phyloP scores from a whole-genome alignment of 2,329 filamentous ascomycete genomes.

The Triangularia setosa region DNA sequence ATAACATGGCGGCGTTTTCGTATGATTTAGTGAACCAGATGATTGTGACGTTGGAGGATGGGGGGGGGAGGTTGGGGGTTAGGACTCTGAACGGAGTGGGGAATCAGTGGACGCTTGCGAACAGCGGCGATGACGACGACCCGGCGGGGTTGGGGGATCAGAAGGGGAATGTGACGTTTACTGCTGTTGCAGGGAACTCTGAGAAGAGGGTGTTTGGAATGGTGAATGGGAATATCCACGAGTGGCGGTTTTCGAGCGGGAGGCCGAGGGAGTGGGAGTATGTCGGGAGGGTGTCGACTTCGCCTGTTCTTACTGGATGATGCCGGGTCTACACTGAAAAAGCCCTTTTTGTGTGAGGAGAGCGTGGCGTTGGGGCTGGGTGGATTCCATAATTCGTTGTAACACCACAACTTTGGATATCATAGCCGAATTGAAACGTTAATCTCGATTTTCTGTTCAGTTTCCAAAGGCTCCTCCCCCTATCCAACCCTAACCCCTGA shows the following conservation, averaged over 20 bases:
- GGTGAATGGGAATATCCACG: neutral
- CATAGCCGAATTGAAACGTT: too few relatives aligned
- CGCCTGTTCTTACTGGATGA: neutral
- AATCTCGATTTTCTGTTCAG: too few relatives aligned
- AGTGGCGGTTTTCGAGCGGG: neutral
- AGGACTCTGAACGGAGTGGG: neutral
- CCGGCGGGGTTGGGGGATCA: neutral
- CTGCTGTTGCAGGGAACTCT: neutral
- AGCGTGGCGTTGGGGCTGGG: neutral
- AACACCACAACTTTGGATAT: too few relatives aligned
- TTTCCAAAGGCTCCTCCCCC: neutral
- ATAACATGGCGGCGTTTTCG: neutral
- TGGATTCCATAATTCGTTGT: too few relatives aligned
- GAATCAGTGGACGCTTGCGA: neutral
- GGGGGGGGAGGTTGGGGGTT: neutral
- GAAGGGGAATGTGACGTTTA: neutral
- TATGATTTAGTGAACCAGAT: neutral
- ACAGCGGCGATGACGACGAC: neutral
- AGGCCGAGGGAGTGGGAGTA: neutral
- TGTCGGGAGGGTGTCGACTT: neutral
- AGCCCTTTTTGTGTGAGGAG: neutral
- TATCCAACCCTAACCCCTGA: neutral
- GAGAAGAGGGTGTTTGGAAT: neutral
- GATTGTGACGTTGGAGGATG: neutral
- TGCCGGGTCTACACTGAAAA: neutral